A percentile compares a stretch with the other conserved stretches of the same genome.
phyloP scores from a whole-genome alignment of 176 grass and related monocot genomes.

The Oryza australiensis region DNA sequence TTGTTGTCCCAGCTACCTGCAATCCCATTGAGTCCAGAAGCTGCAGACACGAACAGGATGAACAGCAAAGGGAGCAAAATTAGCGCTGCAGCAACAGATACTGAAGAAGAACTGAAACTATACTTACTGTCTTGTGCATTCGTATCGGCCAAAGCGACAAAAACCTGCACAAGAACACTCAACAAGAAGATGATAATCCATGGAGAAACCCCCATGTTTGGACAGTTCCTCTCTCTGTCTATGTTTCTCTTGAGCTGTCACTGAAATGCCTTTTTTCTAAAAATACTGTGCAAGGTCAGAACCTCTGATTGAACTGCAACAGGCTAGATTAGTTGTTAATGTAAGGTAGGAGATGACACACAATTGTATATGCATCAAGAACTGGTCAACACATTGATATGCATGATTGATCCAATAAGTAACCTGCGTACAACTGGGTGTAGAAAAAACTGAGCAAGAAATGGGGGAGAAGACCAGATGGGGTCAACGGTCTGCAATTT shows the following conservation, averaged over 20 bases:
- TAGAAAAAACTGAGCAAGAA: not conserved
- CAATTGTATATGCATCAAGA: slow-evolving; percentile 28
- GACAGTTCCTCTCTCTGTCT: not conserved
- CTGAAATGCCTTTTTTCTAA: no score
- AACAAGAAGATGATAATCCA: slow-evolving; percentile 34
- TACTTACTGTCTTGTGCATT: slow-evolving; percentile 31
- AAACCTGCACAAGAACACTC: slow-evolving; percentile 22
- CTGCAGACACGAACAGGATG: slow-evolving; percentile 31
- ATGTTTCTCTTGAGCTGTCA: not conserved
- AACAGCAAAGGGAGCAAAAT: not conserved
- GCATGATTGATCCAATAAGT: slow-evolving; percentile 22
- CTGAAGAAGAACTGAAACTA: not conserved
- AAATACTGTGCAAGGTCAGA: slow-evolving; percentile 31
- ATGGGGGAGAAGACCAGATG: not conserved
- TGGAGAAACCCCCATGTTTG: slow-evolving; percentile 38
- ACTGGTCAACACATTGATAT: slow-evolving; percentile 35
- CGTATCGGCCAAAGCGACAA: slow-evolving; percentile 34
- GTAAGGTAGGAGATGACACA: slow-evolving; percentile 11
- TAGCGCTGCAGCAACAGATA: not conserved
- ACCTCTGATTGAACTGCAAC: not conserved
- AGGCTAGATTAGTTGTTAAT: slow-evolving; percentile 14
- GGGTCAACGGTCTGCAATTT: slow-evolving; percentile 40
- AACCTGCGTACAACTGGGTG: not conserved
- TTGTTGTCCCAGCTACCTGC: slow-evolving; percentile 39
- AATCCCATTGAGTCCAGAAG: slow-evolving; percentile 44